Evolutionary conservation across 257 asterid genomes (phyloP).

Genomic region (Fraxinus quadrangulata): DNA sequence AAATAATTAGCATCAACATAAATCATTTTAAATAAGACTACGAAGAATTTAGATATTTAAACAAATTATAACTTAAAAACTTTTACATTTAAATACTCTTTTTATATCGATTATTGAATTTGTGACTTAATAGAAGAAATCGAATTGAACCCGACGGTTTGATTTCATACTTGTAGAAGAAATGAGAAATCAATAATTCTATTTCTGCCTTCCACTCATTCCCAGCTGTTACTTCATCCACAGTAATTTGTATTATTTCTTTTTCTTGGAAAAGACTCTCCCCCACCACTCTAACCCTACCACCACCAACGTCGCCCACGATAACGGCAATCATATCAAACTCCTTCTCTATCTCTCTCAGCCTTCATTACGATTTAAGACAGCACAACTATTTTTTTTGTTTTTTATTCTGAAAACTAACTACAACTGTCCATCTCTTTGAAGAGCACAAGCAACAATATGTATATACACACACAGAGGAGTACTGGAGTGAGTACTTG

Average conservation of each 20-base stretch:
- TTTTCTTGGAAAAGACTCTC: constrained; percentile 21
- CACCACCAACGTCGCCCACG: neutral
- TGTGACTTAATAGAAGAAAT: too few species aligned
- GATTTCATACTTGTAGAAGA: too few species aligned
- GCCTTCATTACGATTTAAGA: neutral
- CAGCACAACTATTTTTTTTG: neutral
- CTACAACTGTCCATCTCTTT: neutral
- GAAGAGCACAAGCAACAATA: neutral
- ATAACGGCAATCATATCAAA: neutral
- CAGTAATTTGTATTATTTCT: constrained; percentile 20
- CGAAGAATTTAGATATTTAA: too few species aligned
- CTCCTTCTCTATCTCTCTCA: neutral
- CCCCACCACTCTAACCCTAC: constrained; percentile 4
- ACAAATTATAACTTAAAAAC: too few species aligned
- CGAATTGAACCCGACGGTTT: too few species aligned
- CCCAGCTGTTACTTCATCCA: constrained; percentile 33
- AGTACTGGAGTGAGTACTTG: neutral
- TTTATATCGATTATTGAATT: too few species aligned
- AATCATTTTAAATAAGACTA: too few species aligned
- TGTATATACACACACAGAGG: neutral
- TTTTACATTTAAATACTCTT: too few species aligned
- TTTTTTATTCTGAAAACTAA: neutral
- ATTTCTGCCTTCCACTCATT: constrained; percentile 19
- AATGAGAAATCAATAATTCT: too few species aligned
- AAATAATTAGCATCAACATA: too few species aligned